phyloP scores from a whole-genome alignment of 139 green algal genomes.

The Spirogloea muscicola region DNA sequence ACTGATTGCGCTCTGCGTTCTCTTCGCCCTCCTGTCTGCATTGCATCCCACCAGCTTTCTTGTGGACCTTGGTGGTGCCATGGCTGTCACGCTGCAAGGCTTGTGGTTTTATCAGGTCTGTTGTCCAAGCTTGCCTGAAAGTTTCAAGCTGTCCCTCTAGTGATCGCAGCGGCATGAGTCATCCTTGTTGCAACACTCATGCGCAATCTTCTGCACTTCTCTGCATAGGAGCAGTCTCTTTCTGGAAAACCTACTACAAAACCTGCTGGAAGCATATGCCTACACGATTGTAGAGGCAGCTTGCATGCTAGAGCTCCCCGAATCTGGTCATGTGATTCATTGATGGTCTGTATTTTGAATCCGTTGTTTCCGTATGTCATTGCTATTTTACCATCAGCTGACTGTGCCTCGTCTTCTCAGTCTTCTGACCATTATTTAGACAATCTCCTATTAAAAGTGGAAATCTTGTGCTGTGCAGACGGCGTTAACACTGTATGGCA shows the following conservation, averaged over 20 bases:
- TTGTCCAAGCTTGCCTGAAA: too few species aligned
- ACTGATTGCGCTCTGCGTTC: background rate
- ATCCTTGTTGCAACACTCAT: conserved; percentile 1
- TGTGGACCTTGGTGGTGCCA: background rate
- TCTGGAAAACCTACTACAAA: background rate
- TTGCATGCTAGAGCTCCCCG: background rate
- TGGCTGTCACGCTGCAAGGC: conserved; percentile 18
- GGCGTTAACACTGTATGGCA: conserved; percentile 19
- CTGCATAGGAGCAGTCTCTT: background rate
- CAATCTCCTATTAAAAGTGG: background rate
- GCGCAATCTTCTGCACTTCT: background rate
- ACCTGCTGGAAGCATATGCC: background rate
- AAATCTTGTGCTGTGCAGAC: background rate
- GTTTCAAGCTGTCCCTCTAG: too few species aligned
- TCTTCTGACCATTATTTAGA: background rate
- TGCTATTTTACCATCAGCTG: background rate
- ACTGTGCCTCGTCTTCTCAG: background rate
- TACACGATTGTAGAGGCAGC: background rate
- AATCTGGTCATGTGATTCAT: conserved; percentile 2
- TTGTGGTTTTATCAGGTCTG: conserved; percentile 27
- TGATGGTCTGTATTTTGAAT: background rate
- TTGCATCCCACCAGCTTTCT: conserved; percentile 3
- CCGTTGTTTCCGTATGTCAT: background rate
- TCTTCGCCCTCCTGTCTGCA: background rate
- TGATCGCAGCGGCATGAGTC: background rate